Conservation (phyloP, 2,329 filamentous ascomycete species). For the Fusarium denticulatum region DNA sequence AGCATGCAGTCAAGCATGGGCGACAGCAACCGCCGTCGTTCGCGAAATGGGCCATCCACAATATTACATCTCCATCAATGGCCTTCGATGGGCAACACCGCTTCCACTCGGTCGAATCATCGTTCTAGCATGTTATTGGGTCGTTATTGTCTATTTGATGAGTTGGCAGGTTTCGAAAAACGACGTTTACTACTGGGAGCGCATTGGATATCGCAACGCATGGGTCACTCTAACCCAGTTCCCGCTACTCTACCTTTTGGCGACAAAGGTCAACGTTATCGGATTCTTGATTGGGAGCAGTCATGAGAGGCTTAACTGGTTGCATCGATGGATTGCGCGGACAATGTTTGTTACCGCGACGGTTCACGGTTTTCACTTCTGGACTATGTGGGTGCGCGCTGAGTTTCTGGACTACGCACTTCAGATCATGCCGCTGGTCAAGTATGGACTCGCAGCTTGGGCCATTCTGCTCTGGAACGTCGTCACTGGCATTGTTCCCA, state of each 20-base stretch:
- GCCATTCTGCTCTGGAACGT: constrained; percentile 72
- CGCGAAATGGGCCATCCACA: constrained; percentile 68
- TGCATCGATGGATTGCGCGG: constrained; percentile 77
- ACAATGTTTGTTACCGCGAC: constrained; percentile 75
- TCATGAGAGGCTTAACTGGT: constrained; percentile 77
- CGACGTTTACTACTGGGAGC: constrained; percentile 69
- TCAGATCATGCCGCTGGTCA: constrained; percentile 69
- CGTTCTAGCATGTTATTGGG: constrained; percentile 66
- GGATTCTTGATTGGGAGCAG: constrained; percentile 69
- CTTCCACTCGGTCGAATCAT: constrained; percentile 67
- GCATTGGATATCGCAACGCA: constrained; percentile 73
- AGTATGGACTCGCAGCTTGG: constrained; percentile 75
- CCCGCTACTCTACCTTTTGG: constrained; percentile 70
- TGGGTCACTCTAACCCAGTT: constrained; percentile 74
- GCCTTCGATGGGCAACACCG: constrained; percentile 66
- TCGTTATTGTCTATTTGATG: constrained; percentile 68
- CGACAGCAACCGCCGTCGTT: constrained; percentile 65
- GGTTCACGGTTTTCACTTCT: constrained; percentile 77
- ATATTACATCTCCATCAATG: constrained; percentile 57
- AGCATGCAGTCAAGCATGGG: constrained; percentile 61
- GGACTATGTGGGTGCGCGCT: constrained; percentile 68
- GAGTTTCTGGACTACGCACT: constrained; percentile 69
- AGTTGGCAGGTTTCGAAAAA: constrained; percentile 57
- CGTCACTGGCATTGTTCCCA: constrained; percentile 69
- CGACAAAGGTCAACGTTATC: constrained; percentile 68